Percentiles rank a stretch among this genome's conserved stretches.
phyloP scores from a whole-genome alignment of 1,284 basidiomycete genomes.

The Apiotrichum domesticum region DNA sequence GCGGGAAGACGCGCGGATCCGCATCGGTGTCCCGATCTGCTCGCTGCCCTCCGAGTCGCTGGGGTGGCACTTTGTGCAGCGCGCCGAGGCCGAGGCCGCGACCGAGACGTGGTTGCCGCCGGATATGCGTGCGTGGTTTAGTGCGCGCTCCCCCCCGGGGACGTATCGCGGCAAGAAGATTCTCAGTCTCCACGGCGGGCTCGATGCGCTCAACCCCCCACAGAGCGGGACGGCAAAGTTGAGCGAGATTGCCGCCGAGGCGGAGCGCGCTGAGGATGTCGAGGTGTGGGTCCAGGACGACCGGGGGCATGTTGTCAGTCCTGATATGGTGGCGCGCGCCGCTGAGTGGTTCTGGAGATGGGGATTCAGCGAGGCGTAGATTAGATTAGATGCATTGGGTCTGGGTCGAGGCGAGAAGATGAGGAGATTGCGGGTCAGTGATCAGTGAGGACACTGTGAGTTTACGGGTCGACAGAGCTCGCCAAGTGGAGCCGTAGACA shows the following conservation, averaged over 20 bases:
- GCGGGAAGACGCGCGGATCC: conserved; percentile 59
- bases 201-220: conserved; percentile 42
- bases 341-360: conserved; percentile 42
- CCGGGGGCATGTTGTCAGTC: conserved; percentile 14
- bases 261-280: conserved; percentile 17
- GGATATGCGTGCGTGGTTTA: background rate
- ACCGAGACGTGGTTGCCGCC: conserved; percentile 2
- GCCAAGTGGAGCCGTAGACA: too few relatives aligned
- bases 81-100: conserved; percentile 27
- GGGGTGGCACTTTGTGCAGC: conserved; percentile 52
- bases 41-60: conserved; percentile 64
- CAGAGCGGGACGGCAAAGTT: conserved; percentile 27
- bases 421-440: too few relatives aligned
- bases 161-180: conserved; percentile 62
- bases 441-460: background rate
- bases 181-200: conserved; percentile 57
- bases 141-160: background rate
- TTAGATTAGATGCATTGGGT: too few relatives aligned
- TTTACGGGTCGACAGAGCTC: too few relatives aligned
- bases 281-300: conserved; percentile 25
- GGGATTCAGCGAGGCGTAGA: conserved; percentile 13
- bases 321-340: conserved; percentile 39
- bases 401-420: too few relatives aligned
- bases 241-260: conserved; percentile 21
- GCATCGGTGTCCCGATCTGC: conserved; percentile 63